Evolutionary conservation across 192 early-diverging fungal genomes (phyloP), one percentile per base, ranked within the genome.

Genomic region (Podila horticola): DNA sequence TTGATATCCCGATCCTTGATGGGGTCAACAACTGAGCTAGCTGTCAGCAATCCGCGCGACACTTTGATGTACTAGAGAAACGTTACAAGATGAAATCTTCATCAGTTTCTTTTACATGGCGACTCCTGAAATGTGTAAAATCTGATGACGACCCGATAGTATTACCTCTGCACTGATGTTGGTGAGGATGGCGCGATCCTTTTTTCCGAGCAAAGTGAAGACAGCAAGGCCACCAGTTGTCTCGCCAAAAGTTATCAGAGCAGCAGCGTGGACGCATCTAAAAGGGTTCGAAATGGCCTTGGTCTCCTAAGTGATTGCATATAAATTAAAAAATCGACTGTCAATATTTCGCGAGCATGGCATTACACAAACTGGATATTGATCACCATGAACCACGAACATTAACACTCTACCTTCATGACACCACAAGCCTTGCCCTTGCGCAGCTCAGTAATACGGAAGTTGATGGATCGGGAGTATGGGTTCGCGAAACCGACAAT

Each of bases 171-270:
- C 84, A 60, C 84, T 87, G n/a, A 88, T 68, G 28, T 71, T 82
- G 29, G 74, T 79, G 9, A 88, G 67, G 28, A 87, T 90, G 11
- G 87, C 89, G 36, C 83, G 64, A 66, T 87, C 84, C 55, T 88
- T 86, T 50, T 82, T 83, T 19, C 72, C 71, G n/a, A 90, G 68
- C 5, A 83, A 69, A 26, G 79, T 84, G 10, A 88, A 72, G 4
- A 86, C 77, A 17, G 89, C 87, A 31, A 90, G 74, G 49, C 82
- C 89, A 45, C 87, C 86, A 2, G 87, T 76, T 26, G 89, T 90
- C 72, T 90, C 89, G 20, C 84, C 87, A 81, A 90, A 87, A 9
- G 87, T 88, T 30, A 82, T 83, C 50, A 90, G 67, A 7, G 89
- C 87, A 11, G 82, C 82, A 19, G 89, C 84, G 51, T 88, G 87